Conservation (phyloP, 257 asterid species). For the Solanum etuberosum region DNA sequence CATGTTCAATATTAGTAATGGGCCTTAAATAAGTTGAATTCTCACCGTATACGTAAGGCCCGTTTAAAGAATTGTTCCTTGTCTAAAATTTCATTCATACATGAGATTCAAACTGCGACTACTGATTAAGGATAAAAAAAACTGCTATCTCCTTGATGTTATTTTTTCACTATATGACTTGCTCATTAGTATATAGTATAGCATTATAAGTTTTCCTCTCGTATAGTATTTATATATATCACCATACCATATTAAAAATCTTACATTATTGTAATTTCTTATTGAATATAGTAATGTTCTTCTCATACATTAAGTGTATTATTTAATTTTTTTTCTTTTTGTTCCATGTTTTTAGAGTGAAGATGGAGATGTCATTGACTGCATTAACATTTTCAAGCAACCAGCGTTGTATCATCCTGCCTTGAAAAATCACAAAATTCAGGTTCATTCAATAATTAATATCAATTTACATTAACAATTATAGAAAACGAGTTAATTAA, state of each 20-base stretch:
- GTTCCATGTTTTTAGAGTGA: slow-evolving; percentile 28
- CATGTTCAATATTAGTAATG: too few relatives aligned
- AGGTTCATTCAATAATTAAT: slow-evolving; percentile 3
- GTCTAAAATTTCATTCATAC: background rate
- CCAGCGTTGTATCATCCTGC: slow-evolving; percentile 64
- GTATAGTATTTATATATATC: background rate
- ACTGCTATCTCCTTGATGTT: background rate
- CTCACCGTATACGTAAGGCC: background rate
- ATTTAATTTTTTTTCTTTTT: background rate
- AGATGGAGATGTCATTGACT: slow-evolving; percentile 75
- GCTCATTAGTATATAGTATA: background rate
- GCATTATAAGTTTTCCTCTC: background rate
- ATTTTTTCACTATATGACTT: background rate
- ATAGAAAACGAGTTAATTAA: background rate
- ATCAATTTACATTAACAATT: background rate
- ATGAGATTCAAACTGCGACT: background rate
- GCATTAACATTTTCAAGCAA: slow-evolving; percentile 49
- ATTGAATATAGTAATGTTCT: background rate
- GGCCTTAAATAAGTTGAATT: background rate
- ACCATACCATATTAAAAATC: background rate
- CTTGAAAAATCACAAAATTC: slow-evolving; percentile 46
- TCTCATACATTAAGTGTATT: background rate
- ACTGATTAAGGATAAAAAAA: background rate
- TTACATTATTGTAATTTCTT: background rate
- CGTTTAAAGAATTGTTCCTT: background rate